These are phyloP conservation scores for Phytophthora litchii DNA, from an alignment of 352 stramenopile species.

Conservation along the genomic window DNA sequence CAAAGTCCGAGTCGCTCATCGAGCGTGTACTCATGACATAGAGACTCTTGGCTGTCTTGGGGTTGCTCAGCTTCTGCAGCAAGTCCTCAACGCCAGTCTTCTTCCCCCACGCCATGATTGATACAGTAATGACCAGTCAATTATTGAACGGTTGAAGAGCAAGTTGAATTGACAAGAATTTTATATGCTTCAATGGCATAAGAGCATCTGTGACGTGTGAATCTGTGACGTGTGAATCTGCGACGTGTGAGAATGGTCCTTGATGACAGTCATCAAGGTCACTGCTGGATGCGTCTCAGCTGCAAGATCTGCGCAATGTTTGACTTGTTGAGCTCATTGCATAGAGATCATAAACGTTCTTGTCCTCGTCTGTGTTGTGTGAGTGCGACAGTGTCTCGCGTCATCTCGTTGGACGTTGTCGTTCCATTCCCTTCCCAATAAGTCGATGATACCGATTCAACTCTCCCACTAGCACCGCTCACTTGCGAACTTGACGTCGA, in stretches of 20 bases:
- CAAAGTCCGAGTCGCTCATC: slow-evolving; percentile 58
- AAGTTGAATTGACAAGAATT: slow-evolving; percentile 1
- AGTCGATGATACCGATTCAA: neutral
- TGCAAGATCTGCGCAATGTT: slow-evolving; percentile 1
- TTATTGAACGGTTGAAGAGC: slow-evolving; percentile 7
- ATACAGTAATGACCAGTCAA: slow-evolving; percentile 32
- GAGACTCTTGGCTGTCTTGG: slow-evolving; percentile 64
- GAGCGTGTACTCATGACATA: slow-evolving; percentile 80
- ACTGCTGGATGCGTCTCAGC: neutral
- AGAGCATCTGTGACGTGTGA: slow-evolving; percentile 6
- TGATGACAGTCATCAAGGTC: neutral
- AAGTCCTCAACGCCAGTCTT: slow-evolving; percentile 76
- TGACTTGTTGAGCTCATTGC: slow-evolving; percentile 1
- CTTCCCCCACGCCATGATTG: slow-evolving; percentile 79
- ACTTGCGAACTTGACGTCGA: slow-evolving; percentile 27
- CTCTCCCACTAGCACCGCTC: neutral
- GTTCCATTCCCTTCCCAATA: slow-evolving; percentile 19
- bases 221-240: neutral
- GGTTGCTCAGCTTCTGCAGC: slow-evolving; percentile 65
- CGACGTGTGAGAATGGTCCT: neutral
- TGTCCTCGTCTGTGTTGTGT: neutral
- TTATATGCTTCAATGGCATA: slow-evolving; percentile 3
- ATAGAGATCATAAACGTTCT: slow-evolving; percentile 1
- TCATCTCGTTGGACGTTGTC: slow-evolving; percentile 19
- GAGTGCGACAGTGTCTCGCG: slow-evolving; percentile 21